Evolutionary conservation across 805 yeast species (phyloP), one percentile per base, ranked within the genome.

Genomic region (Metschnikowia chrysomelidarum): DNA sequence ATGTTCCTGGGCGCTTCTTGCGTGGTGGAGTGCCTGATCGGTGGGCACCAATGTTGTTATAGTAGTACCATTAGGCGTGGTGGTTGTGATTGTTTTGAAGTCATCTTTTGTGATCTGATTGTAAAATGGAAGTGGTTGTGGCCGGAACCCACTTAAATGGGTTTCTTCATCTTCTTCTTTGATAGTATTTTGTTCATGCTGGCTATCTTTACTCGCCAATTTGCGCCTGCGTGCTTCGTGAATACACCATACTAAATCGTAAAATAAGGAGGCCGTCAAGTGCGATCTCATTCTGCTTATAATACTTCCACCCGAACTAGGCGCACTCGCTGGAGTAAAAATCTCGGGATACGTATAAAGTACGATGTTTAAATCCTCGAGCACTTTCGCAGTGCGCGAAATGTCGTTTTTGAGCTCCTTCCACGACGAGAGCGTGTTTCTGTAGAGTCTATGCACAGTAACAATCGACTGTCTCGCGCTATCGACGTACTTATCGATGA

Each of bases 381-480:
- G 68, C 7, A 88, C 91, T 44, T 86, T 87, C 2, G 97, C 96
- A 0, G 94, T 85, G 57, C 97, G 72, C 2, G 94, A 82, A 20
- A 89, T 83, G 60, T 89, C 97, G 61, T 87, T 88, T 42, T 87
- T 87, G 24, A 88, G 84, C 32, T 82, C 84, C 45, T 85, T 81
- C 97, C 97, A 89, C 5, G 95, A 89, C 3, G 93, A 81, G 24
- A 87, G 67, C 59, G 91, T 88, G 54, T 89, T 89, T 59, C 96
- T 72, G 56, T 78, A 86, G 28, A 88, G 64, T 54, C 96, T 70
- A 59, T 89, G 96, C 2, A 87, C 94, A 0, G 96, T 89, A 10
- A 89, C 96, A 50, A 89, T 85, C 4, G 94, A 84, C 59, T 89
- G 96, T 46, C 97, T 73, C 1, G 96, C 89, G 19, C 94, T 82